Evolutionary conservation across 768 basidiomycete species (phyloP), one percentile per base, ranked within the genome.

Genomic region (Auricularia sp.): DNA sequence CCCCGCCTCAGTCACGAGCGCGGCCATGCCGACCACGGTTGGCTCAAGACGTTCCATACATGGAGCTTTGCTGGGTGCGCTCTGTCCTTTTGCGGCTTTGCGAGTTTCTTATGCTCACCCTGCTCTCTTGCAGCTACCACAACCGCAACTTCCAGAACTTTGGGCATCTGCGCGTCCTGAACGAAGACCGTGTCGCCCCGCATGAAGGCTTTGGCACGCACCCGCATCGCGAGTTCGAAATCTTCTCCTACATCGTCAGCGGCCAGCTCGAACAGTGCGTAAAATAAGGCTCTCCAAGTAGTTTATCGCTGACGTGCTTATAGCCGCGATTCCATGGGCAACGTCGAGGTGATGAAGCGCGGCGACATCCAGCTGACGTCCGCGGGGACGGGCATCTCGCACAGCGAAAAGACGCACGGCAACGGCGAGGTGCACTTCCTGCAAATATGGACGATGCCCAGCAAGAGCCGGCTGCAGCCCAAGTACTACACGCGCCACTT

Each of bases 281-380:
- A n/a, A n/a, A n/a, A n/a, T n/a, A n/a, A n/a, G n/a, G n/a, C n/a
- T n/a, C n/a, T n/a, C n/a, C n/a, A n/a, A n/a, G n/a, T n/a, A n/a
- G n/a, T n/a, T n/a, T n/a, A n/a, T 29, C 29, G 29, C 29, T 29
- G 29, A 29, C 29, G 24, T 35, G 18, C 54, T 61, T 64, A 10
- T 65, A 92, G 94, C 77, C 83, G 88, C 75, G 96, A 98, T 76
- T 91, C 88, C 4, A 91, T 97, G 89, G 88, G 88, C 45, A 96
- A 96, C 77, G 82, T 83, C 63, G 96, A 98, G 74, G 80, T 94
- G 65, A 83, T 98, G 72, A 86, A 87, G 73, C 85, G 93, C 16
- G 96, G 96, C 1, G 89, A 93, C 69, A 69, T 98, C 37, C 95
- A 98, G 74, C 84, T 97, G 77, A 94, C 94, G 2, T 92, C 89